Conservation (phyloP, 129 eudicot genomes). For the Flaveria ramosissima region DNA sequence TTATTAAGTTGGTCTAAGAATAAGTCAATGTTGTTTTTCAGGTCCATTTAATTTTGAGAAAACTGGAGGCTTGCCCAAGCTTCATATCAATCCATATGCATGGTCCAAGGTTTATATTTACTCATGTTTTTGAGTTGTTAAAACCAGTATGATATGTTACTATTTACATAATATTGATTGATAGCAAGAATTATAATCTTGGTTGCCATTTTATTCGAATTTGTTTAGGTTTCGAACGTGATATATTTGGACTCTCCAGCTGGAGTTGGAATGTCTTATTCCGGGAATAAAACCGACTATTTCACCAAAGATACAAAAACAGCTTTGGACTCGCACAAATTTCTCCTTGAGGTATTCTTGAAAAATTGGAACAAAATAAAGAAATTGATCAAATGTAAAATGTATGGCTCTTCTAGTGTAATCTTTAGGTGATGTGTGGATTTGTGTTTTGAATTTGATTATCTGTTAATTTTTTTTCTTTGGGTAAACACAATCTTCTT, state of each 20-base stretch:
- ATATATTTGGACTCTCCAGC: constrained; percentile 94
- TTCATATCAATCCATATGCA: constrained; percentile 86
- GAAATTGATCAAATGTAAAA: neutral
- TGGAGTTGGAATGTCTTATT: constrained; percentile 91
- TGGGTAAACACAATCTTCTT: neutral
- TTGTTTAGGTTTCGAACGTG: constrained; percentile 68
- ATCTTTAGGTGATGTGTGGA: neutral
- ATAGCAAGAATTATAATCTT: constrained; percentile 4
- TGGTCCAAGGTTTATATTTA: constrained; percentile 77
- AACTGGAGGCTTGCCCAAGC: constrained; percentile 63
- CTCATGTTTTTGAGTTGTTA: constrained; percentile 9
- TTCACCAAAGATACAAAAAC: constrained; percentile 70
- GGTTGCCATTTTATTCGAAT: constrained; percentile 4
- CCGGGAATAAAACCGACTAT: constrained; percentile 68
- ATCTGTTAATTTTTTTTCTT: neutral
- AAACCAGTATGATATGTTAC: constrained; percentile 14
- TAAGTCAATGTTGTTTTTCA: constrained; percentile 32
- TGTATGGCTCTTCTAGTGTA: neutral
- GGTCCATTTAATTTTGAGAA: constrained; percentile 91
- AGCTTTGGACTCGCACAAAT: constrained; percentile 76
- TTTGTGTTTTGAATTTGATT: neutral
- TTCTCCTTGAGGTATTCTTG: constrained; percentile 81
- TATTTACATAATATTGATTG: constrained; percentile 1
- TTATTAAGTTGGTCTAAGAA: constrained; percentile 4
- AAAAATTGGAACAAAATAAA: constrained; percentile 8